A percentile compares a stretch with the other conserved stretches of the same genome.
These are phyloP conservation scores for Aspergillus pseudoviridinutans DNA, from an alignment of 2,329 filamentous ascomycete genomes.

Conservation along the genomic window DNA sequence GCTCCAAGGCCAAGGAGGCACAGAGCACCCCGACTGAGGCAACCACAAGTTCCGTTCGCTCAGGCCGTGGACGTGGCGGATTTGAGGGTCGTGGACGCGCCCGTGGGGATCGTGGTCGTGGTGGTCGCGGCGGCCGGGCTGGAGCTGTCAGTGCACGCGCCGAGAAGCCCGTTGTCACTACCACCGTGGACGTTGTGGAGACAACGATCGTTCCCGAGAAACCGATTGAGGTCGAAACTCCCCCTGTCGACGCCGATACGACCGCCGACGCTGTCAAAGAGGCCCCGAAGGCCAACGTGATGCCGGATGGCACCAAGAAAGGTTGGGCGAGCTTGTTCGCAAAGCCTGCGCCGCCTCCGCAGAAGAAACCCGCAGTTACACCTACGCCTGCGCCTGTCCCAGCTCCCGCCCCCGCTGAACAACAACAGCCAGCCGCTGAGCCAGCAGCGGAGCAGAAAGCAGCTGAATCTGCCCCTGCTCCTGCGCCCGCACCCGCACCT, in stretches of 20 bases:
- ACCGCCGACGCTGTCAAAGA: constrained; percentile 12
- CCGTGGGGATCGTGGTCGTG: constrained; percentile 47
- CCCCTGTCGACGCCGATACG: constrained; percentile 15
- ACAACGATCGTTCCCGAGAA: constrained; percentile 10
- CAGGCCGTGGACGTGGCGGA: constrained; percentile 45
- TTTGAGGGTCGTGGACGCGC: constrained; percentile 44
- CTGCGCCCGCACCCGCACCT: constrained; percentile 37
- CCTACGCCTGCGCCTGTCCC: constrained; percentile 1
- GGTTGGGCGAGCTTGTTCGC: constrained; percentile 73
- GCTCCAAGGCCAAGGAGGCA: constrained; percentile 45
- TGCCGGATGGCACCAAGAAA: constrained; percentile 41
- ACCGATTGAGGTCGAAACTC: constrained; percentile 15
- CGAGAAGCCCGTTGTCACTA: constrained; percentile 25
- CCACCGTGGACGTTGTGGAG: constrained; percentile 5
- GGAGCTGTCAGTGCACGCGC: constrained; percentile 35
- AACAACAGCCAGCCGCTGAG: constrained; percentile 7
- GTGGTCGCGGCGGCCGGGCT: constrained; percentile 44
- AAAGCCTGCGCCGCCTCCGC: constrained; percentile 53
- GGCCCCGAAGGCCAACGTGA: constrained; percentile 29
- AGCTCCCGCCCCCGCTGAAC: not conserved
- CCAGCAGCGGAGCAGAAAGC: constrained; percentile 9
- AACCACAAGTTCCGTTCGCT: constrained; percentile 32
- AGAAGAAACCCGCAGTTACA: constrained; percentile 45
- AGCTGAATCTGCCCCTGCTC: constrained; percentile 24
- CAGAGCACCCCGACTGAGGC: constrained; percentile 33